These are phyloP conservation scores for Scytalidium sp. DNA, from an alignment of 2,329 filamentous ascomycete genomes.

Conservation along the genomic window DNA sequence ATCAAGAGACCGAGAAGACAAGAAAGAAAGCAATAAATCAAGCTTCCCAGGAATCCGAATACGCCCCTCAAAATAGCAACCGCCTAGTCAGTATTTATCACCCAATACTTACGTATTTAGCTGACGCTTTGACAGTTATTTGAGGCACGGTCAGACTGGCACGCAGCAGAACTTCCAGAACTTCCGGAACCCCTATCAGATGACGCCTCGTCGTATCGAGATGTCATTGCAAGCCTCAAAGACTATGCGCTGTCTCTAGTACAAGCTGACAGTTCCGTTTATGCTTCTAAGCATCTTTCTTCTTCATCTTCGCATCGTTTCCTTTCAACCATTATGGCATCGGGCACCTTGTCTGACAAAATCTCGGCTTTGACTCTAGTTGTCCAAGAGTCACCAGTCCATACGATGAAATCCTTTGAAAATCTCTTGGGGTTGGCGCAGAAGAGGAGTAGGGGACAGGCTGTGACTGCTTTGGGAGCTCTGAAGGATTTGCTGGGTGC, in stretches of 20 bases:
- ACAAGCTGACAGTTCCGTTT: slow-evolving; percentile 73
- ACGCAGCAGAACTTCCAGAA: slow-evolving; percentile 53
- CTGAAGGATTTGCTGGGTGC: slow-evolving; percentile 92
- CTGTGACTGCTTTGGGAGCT: slow-evolving; percentile 86
- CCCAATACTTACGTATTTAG: slow-evolving; percentile 13
- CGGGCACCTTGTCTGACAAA: slow-evolving; percentile 94
- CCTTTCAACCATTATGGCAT: slow-evolving; percentile 94
- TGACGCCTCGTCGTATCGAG: slow-evolving; percentile 42
- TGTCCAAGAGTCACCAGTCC: slow-evolving; percentile 92
- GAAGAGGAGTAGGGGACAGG: slow-evolving; percentile 91
- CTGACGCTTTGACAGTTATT: slow-evolving; percentile 44
- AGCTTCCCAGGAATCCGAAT: slow-evolving; percentile 5
- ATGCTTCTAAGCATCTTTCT: slow-evolving; percentile 67
- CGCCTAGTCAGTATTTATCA: slow-evolving; percentile 26
- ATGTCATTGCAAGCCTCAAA: slow-evolving; percentile 57
- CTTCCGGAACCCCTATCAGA: slow-evolving; percentile 44
- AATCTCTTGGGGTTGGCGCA: slow-evolving; percentile 77
- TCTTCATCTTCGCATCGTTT: slow-evolving; percentile 91
- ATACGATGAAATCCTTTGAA: slow-evolving; percentile 88
- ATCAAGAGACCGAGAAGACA: slow-evolving; percentile 2
- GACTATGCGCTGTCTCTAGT: slow-evolving; percentile 72
- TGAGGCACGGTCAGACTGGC: slow-evolving; percentile 66
- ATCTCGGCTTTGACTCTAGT: slow-evolving; percentile 92
- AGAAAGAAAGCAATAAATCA: not conserved
- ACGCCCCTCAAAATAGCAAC: slow-evolving; percentile 20